Evolutionary conservation across 768 basidiomycete species (phyloP), one percentile per base, ranked within the genome.

Genomic region (Mrakia frigida): DNA sequence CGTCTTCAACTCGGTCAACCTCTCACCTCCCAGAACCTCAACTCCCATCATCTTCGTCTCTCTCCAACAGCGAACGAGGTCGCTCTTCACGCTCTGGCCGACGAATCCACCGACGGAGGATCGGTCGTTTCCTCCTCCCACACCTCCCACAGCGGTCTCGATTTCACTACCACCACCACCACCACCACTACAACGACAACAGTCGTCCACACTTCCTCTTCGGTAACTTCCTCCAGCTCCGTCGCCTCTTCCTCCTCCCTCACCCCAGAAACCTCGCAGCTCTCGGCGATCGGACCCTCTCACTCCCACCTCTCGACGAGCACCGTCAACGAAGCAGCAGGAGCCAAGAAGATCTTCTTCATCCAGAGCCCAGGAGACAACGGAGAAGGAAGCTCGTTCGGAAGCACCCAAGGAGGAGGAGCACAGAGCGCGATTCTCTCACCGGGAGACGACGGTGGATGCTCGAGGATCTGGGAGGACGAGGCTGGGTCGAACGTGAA

Each of bases 301-400:
- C 50, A 33, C 53, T 69, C 67, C 2, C 35, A 39, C 25, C 35
- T 41, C 37, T 69, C 67, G 23, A 69, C n/a, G 41, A 41, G 35
- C 37, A 46, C 41, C 41, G 41, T 41, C 35, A 72, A 23, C 73
- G 41, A 60, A 7, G 41, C 60, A 6, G 60, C 25, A 21, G 39
- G n/a, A 31, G 41, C 31, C 35, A 73, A 74, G 46, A 61, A 52
- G 63, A 74, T 74, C 13, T 74, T 74, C 60, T 74, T 74, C 60
- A 74, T 74, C 28, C 73, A 74, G 39, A 43, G 41, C 41, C 73
- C 73, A 23, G 53, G 53, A 25, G 73, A 74, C 3, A 52, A 74
- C 50, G 53, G 63, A 4, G 73, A 72, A 3, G 50, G 70, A 14
- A 72, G 70, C 53, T 72, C 70, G 35, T 72, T 72, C 37, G 70